Percentiles rank a stretch among this genome's conserved stretches.
These are phyloP conservation scores for Cadophora gregata DNA, from an alignment of 2,329 filamentous ascomycete species.

Conservation along the genomic window DNA sequence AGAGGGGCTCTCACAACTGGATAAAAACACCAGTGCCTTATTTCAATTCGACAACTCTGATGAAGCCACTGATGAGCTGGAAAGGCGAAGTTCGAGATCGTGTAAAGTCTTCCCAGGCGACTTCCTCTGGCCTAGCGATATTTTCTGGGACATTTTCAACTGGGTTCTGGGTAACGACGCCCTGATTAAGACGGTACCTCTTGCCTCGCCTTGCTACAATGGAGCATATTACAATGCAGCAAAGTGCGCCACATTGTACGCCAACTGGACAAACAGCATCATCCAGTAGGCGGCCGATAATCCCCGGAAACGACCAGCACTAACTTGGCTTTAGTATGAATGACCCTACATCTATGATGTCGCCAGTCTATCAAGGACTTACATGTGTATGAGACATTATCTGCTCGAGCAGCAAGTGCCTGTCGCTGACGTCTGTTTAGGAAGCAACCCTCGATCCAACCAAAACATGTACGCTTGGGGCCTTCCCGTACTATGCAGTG, in stretches of 20 bases:
- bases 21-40: not conserved
- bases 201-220: conserved; percentile 53
- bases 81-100: not conserved
- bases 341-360: conserved; percentile 53
- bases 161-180: conserved; percentile 47
- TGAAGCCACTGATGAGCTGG: not conserved
- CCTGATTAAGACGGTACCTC: conserved; percentile 51
- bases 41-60: not conserved
- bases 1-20: not conserved
- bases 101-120: conserved; percentile 36
- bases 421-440: not conserved
- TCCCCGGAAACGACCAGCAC: conserved; percentile 21
- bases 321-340: conserved; percentile 42
- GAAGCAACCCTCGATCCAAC: conserved; percentile 47
- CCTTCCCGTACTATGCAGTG: conserved; percentile 42
- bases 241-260: conserved; percentile 44
- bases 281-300: conserved; percentile 43
- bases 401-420: no score
- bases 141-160: conserved; percentile 54
- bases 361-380: conserved; percentile 51
- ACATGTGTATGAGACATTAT: conserved; percentile 42
- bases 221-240: conserved; percentile 41
- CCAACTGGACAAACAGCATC: conserved; percentile 45
- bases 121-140: conserved; percentile 53
- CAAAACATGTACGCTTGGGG: conserved; percentile 31